Evolutionary conservation across 768 basidiomycete species (phyloP).

Genomic region (Nevesoporus exiguus): DNA sequence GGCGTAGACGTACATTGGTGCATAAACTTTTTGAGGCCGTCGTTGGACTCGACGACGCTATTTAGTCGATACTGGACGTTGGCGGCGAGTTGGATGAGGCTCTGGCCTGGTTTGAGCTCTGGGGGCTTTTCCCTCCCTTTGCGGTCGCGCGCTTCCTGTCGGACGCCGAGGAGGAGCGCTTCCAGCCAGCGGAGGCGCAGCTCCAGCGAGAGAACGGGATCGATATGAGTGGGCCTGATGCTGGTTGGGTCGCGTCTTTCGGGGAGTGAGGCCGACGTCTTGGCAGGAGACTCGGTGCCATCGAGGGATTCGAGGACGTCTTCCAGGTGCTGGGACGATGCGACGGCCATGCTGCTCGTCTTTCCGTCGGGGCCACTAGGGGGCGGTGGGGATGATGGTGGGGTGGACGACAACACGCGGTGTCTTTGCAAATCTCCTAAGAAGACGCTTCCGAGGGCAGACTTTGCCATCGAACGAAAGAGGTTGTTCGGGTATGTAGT

Average conservation of each 20-base stretch:
- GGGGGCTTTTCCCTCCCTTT: slow-evolving; percentile 33
- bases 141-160: slow-evolving; percentile 44
- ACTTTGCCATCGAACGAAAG: slow-evolving; percentile 28
- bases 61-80: slow-evolving; percentile 58
- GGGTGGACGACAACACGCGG: slow-evolving; percentile 58
- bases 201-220: slow-evolving; percentile 67
- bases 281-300: slow-evolving; percentile 19
- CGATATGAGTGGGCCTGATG: slow-evolving; percentile 36
- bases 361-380: not conserved
- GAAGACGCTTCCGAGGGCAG: slow-evolving; percentile 73
- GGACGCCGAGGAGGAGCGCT: slow-evolving; percentile 67
- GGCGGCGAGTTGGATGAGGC: slow-evolving; percentile 55
- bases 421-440: slow-evolving; percentile 72
- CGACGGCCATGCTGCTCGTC: slow-evolving; percentile 16
- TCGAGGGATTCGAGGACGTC: slow-evolving; percentile 22
- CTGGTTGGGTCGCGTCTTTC: slow-evolving; percentile 5
- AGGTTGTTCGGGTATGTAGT: not conserved
- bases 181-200: slow-evolving; percentile 78
- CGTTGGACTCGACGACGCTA: slow-evolving; percentile 59
- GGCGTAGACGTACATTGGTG: slow-evolving; percentile 53
- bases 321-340: slow-evolving; percentile 12
- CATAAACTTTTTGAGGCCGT: slow-evolving; percentile 72
- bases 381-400: slow-evolving; percentile 44
- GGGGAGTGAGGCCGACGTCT: slow-evolving; percentile 5
- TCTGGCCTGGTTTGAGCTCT: slow-evolving; percentile 50